A percentile compares a stretch with the other conserved stretches of the same genome.
phyloP scores from a whole-genome alignment of 352 stramenopile genomes.

The Phytophthora pinifolia region DNA sequence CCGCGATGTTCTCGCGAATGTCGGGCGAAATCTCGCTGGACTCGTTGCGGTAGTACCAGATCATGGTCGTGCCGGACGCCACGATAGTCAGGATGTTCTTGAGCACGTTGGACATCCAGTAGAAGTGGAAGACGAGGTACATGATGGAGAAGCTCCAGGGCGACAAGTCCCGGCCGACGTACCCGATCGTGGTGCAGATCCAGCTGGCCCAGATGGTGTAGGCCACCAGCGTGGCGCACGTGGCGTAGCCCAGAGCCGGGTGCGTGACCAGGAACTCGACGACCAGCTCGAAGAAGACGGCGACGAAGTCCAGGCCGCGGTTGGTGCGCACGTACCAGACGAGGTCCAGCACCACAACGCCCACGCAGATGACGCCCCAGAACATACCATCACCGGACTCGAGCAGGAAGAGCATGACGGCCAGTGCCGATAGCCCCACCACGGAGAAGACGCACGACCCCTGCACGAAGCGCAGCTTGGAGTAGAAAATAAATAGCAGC shows the following conservation, averaged over 20 bases:
- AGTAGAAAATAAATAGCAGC: conserved; percentile 71
- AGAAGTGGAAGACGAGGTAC: conserved; percentile 83
- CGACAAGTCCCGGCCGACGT: conserved; percentile 55
- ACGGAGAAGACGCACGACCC: conserved; percentile 68
- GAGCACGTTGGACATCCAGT: conserved; percentile 88
- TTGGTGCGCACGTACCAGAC: conserved; percentile 71
- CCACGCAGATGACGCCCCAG: conserved; percentile 43
- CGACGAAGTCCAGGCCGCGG: conserved; percentile 77
- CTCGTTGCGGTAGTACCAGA: conserved; percentile 86
- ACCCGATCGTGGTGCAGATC: conserved; percentile 77
- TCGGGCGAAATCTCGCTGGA: conserved; percentile 56
- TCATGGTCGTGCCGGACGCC: conserved; percentile 76
- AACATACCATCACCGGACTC: conserved; percentile 49
- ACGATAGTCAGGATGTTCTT: conserved; percentile 84
- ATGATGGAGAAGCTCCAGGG: conserved; percentile 74
- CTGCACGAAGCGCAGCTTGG: conserved; percentile 75
- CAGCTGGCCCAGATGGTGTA: conserved; percentile 83
- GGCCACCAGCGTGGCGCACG: conserved; percentile 43
- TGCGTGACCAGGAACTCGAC: conserved; percentile 62
- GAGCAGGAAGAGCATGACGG: conserved; percentile 54
- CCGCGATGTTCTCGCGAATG: conserved; percentile 35
- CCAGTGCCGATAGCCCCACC: conserved; percentile 49
- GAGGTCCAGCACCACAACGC: conserved; percentile 53
- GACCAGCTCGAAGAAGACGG: conserved; percentile 84
- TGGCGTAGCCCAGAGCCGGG: conserved; percentile 57